Conservation (phyloP, 805 yeast species). For the Cyberlindnera galapagoensis region DNA sequence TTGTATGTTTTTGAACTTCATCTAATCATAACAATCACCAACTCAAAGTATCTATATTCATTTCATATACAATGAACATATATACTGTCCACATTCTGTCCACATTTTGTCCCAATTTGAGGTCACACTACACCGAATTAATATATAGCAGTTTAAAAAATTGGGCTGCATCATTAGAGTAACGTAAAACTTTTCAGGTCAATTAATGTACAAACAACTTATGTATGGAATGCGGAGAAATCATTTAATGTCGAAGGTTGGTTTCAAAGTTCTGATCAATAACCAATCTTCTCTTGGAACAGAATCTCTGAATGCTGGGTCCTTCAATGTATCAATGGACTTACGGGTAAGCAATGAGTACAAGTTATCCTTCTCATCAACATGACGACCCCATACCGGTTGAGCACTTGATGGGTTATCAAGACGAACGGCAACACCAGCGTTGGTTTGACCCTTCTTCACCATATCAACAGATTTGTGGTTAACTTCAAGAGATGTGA, state of each 20-base stretch:
- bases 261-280: slow-evolving; percentile 79
- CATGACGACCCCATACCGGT: slow-evolving; percentile 99
- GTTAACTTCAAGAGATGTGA: slow-evolving; percentile 90
- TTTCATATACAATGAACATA: no score
- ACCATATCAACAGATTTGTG: slow-evolving; percentile 77
- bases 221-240: slow-evolving; percentile 1
- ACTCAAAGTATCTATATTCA: no score
- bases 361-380: slow-evolving; percentile 84
- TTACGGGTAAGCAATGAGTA: slow-evolving; percentile 87
- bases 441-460: slow-evolving; percentile 91
- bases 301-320: slow-evolving; percentile 92
- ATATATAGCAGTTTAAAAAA: no score
- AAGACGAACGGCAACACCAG: slow-evolving; percentile 98
- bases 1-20: no score
- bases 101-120: no score
- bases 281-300: slow-evolving; percentile 97
- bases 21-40: no score
- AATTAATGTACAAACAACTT: background rate
- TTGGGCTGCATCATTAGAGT: background rate
- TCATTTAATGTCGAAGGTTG: slow-evolving; percentile 70
- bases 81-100: no score
- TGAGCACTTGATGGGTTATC: slow-evolving; percentile 89
- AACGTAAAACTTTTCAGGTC: background rate
- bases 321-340: slow-evolving; percentile 95
- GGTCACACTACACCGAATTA: no score